Evolutionary conservation across 495 filamentous ascomycete genomes (phyloP), one percentile per base, ranked within the genome.

Genomic region (Talaromyces adpressus): DNA sequence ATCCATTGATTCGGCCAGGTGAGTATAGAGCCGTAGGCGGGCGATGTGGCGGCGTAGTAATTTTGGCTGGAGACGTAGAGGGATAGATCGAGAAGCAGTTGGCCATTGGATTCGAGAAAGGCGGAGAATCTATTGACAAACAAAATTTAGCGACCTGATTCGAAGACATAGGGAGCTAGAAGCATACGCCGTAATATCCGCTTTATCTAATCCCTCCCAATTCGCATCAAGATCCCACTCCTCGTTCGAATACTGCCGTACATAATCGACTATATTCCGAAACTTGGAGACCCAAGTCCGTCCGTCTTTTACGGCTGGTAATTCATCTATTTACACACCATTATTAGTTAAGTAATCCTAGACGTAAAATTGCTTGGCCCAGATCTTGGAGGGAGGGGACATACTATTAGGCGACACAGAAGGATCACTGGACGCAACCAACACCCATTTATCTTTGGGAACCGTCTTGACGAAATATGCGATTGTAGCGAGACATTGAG

Each of bases 21-120:
- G 32, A 97, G 85, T 63, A 96, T 82, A 4, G 77, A 71, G 61
- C 85, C 87, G 77, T 89, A 93, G 34, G 90, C 85, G 8, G 91
- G 90, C 7, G 89, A 86, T 36, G 91, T 96, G 41, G 79, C 71
- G 56, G 74, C 69, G 63, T 82, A 79, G 80, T 92, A 98, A 76
- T 97, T 97, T 63, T 88, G 83, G 65, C 86, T 88, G 45, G 91
- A 94, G 69, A 92, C 87, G 75, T 94, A 98, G 67, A 98, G 87
- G 59, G 85, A 92, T 67, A 93, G 85, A 65, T 90, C 85, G 67
- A 94, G 66, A 61, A 95, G 85, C 22, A 84, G 79, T 67, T 85
- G 79, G 51, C 83, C 87, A 66, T 85, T 84, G 29, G 83, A 79
- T 68, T 82, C 79, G 63, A 92, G 67, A 71, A 89, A 90, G 62